These are phyloP conservation scores for Geotrichum aggregatum DNA, from an alignment of 1,139 yeast genomes.

Conservation along the genomic window DNA sequence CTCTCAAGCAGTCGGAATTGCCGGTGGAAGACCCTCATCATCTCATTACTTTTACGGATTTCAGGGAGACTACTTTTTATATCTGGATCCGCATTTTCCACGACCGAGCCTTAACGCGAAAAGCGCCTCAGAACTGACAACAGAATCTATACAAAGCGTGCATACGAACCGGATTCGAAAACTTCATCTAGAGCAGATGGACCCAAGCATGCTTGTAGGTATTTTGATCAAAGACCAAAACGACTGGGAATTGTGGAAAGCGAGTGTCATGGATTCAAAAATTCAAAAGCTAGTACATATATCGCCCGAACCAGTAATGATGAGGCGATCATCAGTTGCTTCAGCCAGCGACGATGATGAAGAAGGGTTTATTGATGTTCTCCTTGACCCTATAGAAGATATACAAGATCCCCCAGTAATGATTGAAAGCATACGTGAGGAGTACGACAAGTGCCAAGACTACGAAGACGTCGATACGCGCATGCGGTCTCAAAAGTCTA, in stretches of 20 bases:
- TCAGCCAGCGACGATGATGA: slow-evolving; percentile 38
- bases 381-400: slow-evolving; percentile 35
- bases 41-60: slow-evolving; percentile 88
- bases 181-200: slow-evolving; percentile 63
- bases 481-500: neutral
- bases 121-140: slow-evolving; percentile 26
- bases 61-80: slow-evolving; percentile 64
- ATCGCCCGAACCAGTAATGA: slow-evolving; percentile 33
- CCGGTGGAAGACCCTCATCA: slow-evolving; percentile 94
- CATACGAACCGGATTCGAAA: slow-evolving; percentile 62
- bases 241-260: slow-evolving; percentile 60
- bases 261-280: slow-evolving; percentile 45
- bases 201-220: slow-evolving; percentile 94
- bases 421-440: slow-evolving; percentile 5
- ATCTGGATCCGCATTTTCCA: slow-evolving; percentile 90
- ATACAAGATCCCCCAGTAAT: neutral
- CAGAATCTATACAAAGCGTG: slow-evolving; percentile 42
- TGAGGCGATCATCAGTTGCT: slow-evolving; percentile 34
- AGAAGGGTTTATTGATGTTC: slow-evolving; percentile 45
- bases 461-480: slow-evolving; percentile 1
- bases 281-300: slow-evolving; percentile 34
- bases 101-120: slow-evolving; percentile 45
- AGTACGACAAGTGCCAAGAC: slow-evolving; percentile 6
- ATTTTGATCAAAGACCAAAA: slow-evolving; percentile 49
- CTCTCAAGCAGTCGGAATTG: slow-evolving; percentile 78